Conservation (phyloP, 2,329 filamentous ascomycete species). For the Amesomyces nigricolor region DNA sequence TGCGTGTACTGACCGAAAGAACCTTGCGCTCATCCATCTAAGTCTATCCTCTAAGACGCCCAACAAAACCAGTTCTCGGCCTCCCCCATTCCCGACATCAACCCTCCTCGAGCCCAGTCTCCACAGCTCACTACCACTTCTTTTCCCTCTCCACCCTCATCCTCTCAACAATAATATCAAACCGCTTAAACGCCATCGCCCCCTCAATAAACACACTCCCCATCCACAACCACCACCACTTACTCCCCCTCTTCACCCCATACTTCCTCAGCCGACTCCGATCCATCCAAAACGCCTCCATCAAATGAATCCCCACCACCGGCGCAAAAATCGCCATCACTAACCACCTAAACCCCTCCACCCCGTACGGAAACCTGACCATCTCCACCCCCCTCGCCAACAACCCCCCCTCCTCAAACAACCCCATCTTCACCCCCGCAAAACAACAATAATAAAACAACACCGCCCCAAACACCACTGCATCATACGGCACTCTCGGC, state of each 20-base stretch:
- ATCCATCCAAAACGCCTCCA: constrained; percentile 55
- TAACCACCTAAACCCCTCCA: constrained; percentile 51
- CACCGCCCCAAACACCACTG: constrained; percentile 50
- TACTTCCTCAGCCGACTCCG: constrained; percentile 42
- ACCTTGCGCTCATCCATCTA: no score
- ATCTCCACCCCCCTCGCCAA: constrained; percentile 46
- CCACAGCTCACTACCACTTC: constrained; percentile 9
- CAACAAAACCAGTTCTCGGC: no score
- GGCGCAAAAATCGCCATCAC: constrained; percentile 53
- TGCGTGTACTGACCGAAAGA: no score
- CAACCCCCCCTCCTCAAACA: constrained; percentile 47
- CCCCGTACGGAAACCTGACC: constrained; percentile 50
- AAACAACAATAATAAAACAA: constrained; percentile 49
- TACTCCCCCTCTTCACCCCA: constrained; percentile 40
- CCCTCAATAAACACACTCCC: constrained; percentile 51
- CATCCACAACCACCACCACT: constrained; percentile 53
- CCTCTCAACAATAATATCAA: constrained; percentile 44
- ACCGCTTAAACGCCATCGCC: constrained; percentile 42
- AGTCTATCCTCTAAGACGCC: no score
- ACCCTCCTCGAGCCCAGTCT: background rate
- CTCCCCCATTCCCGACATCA: background rate
- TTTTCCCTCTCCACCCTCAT: constrained; percentile 32
- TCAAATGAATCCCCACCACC: constrained; percentile 58
- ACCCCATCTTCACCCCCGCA: constrained; percentile 39
- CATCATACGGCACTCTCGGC: constrained; percentile 40